Evolutionary conservation across 2,329 filamentous ascomycete species (phyloP).

Genomic region (Neoarthrinium moseri): DNA sequence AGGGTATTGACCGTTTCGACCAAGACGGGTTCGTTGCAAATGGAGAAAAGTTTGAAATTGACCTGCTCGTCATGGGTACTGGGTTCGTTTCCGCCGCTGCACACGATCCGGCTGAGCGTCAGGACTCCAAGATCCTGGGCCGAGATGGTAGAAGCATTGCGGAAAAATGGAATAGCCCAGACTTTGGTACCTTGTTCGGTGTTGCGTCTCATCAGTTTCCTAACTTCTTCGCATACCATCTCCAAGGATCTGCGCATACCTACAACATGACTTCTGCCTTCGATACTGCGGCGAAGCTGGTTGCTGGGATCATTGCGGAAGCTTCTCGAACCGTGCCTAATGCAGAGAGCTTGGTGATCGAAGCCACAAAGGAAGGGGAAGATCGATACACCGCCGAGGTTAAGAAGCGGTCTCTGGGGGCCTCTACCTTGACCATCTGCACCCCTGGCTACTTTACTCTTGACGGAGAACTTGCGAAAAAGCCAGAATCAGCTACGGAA

Average conservation of each 20-base stretch:
- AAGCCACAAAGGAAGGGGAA: slow-evolving; percentile 3
- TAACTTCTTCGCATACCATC: slow-evolving; percentile 2
- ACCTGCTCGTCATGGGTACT: slow-evolving; percentile 17
- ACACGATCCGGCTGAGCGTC: not conserved
- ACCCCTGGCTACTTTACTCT: not conserved
- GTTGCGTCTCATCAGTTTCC: slow-evolving; percentile 2
- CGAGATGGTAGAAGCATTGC: not conserved
- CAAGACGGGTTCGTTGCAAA: slow-evolving; percentile 36
- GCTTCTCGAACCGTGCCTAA: not conserved
- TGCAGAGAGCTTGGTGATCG: not conserved
- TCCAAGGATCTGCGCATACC: no score
- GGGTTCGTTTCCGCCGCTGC: not conserved
- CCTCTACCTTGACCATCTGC: not conserved
- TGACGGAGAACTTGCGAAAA: no score
- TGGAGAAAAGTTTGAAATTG: slow-evolving; percentile 35
- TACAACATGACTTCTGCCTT: not conserved
- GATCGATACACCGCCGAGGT: not conserved
- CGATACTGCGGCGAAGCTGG: not conserved
- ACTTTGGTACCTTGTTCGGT: slow-evolving; percentile 3
- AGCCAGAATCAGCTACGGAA: no score
- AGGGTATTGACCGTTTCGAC: slow-evolving; percentile 38
- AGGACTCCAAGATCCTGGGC: not conserved
- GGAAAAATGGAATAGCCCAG: slow-evolving; percentile 6
- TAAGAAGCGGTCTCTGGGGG: not conserved
- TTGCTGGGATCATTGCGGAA: not conserved